A percentile compares a stretch with the other conserved stretches of the same genome.
These are phyloP conservation scores for Singerocomus inundabilis DNA, from an alignment of 1,284 basidiomycete species.

Conservation along the genomic window DNA sequence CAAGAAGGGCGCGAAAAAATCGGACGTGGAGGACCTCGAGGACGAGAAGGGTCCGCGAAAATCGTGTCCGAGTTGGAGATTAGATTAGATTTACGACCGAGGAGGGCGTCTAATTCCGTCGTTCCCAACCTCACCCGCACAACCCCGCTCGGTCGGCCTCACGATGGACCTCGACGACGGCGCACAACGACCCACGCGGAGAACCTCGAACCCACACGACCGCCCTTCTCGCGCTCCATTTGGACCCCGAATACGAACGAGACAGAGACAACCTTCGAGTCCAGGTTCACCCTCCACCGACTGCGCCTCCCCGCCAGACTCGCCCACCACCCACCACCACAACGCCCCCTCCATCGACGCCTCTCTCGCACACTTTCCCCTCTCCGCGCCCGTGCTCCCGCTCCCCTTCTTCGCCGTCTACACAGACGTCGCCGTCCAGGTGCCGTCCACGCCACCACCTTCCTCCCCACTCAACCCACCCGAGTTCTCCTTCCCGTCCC, in stretches of 20 bases:
- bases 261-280: conserved; percentile 12
- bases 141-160: not conserved
- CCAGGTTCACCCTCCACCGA: not conserved
- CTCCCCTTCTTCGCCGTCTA: not conserved
- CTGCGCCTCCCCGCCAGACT: conserved; percentile 5
- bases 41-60: conserved; percentile 16
- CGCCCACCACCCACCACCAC: conserved; percentile 3
- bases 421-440: conserved; percentile 16
- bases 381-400: not conserved
- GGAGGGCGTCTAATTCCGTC: not conserved
- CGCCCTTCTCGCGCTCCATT: conserved; percentile 23
- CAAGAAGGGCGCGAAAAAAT: conserved; percentile 29
- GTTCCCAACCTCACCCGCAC: not conserved
- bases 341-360: conserved; percentile 7
- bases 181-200: not conserved
- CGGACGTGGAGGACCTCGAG: conserved; percentile 11
- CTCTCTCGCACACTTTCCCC: not conserved
- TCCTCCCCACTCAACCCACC: not conserved
- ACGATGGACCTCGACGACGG: conserved; percentile 23
- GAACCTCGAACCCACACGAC: conserved; percentile 20
- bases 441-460: not conserved
- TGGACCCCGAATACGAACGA: conserved; percentile 22
- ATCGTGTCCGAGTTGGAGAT: conserved; percentile 13
- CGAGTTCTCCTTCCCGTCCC: not conserved
- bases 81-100: conserved; percentile 23